These are phyloP conservation scores for Phyllosticta citrichinensis DNA, from an alignment of 2,329 filamentous ascomycete species.

Conservation along the genomic window DNA sequence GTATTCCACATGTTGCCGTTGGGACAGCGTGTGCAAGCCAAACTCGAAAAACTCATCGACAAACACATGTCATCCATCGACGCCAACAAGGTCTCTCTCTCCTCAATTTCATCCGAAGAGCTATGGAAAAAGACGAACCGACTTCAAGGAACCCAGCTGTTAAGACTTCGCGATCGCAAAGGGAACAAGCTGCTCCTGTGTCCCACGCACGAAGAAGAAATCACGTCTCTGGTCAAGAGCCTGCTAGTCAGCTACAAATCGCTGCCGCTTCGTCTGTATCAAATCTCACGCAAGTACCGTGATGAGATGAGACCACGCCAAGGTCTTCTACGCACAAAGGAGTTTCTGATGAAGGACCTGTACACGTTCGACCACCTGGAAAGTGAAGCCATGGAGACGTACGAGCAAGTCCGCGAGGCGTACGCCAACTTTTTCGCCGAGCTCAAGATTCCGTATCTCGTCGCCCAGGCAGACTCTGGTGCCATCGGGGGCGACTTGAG, in stretches of 20 bases:
- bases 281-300: conserved; percentile 87
- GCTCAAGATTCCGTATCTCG: conserved; percentile 70
- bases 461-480: conserved; percentile 87
- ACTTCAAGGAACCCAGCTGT: conserved; percentile 73
- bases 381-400: conserved; percentile 66
- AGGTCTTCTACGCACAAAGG: conserved; percentile 74
- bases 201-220: conserved; percentile 95
- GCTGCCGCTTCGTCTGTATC: conserved; percentile 78
- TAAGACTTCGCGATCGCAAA: conserved; percentile 71
- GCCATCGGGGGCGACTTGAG: conserved; percentile 89
- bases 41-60: conserved; percentile 76
- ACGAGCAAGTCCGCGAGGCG: conserved; percentile 59
- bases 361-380: conserved; percentile 79
- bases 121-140: conserved; percentile 81
- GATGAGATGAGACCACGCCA: conserved; percentile 85
- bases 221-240: conserved; percentile 68
- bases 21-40: conserved; percentile 77
- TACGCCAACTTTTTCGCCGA: conserved; percentile 74
- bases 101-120: conserved; percentile 73
- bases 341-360: conserved; percentile 97
- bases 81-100: conserved; percentile 73
- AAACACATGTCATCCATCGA: conserved; percentile 72
- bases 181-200: conserved; percentile 65
- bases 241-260: conserved; percentile 74
- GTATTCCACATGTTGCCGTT: conserved; percentile 88